Base-by-base conservation (phyloP, 345 rosid genomes). In the Eucalyptus brandiana region DNA sequence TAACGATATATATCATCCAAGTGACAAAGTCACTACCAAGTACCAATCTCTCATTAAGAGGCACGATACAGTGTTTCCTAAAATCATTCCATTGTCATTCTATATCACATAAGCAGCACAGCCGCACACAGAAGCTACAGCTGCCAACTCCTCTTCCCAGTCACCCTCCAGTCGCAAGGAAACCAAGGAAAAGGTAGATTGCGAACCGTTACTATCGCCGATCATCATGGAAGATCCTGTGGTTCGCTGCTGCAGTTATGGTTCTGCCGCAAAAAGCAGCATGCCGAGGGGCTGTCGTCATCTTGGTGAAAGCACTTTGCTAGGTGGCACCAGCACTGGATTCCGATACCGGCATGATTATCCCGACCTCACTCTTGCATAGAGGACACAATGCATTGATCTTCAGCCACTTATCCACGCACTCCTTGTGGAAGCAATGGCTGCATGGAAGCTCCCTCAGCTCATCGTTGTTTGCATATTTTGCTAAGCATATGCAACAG, bases 401-500 rank as follows among this genome's bases (percentile, higher is more conserved):
- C 93, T 96, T 98, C 51, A 98, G 95, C 99, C 99, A 98, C 90
- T 96, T 98, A 87, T 97, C 99, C 44, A 98, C 98, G 60, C 99
- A 98, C 15, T 97, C 99, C 94, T 95, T 95, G 95, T 98, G 99
- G 91, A 98, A 96, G 91, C 96, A 96, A 91, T 98, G 99, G 48
- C 92, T 89, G 87, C 99, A 98, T 1, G 96, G 96, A 86, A 98
- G 93, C 96, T 97, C 99, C 91, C 97, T 94, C 91, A 98, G 92
- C 93, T 98, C 99, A 19, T 97, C 99, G 19, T 97, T 97, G 92
- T 98, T 96, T n/a, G 95, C 96, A 88, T 96, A 98, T 87, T 95
- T 98, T 23, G 98, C 98, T 93, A 98, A 93, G 91, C 99, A 98
- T 90, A 97, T 97, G 94, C 99, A 98, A 93, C 99, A 98, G 80